Evolutionary conservation across 176 grass and related monocot species (phyloP).

Genomic region (Typha latifolia): DNA sequence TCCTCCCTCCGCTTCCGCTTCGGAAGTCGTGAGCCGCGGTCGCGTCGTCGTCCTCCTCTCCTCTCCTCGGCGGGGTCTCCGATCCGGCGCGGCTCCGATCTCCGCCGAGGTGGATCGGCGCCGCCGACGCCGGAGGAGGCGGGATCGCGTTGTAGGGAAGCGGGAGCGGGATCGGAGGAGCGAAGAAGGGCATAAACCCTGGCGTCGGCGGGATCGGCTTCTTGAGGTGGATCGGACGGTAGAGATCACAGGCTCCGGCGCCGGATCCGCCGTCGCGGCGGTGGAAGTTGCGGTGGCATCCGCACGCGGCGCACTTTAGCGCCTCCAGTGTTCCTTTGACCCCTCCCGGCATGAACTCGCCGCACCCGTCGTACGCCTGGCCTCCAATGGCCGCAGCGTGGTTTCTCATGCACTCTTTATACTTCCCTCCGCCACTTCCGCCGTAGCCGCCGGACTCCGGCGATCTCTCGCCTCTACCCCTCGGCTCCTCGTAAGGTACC

Average conservation of each 20-base stretch:
- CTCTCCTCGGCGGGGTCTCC: slow-evolving; percentile 35
- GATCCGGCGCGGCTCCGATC: slow-evolving; percentile 11
- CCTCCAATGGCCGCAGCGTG: slow-evolving; percentile 49
- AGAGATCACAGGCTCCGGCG: not conserved
- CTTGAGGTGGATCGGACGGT: not conserved
- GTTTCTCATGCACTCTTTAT: slow-evolving; percentile 48
- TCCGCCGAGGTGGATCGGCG: not conserved
- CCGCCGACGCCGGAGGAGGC: slow-evolving; percentile 2
- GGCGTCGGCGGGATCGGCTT: not conserved
- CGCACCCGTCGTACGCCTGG: slow-evolving; percentile 48
- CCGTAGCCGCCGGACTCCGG: not conserved
- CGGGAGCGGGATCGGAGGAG: slow-evolving; percentile 20
- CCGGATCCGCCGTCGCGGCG: slow-evolving; percentile 18
- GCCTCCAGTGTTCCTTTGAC: slow-evolving; percentile 11
- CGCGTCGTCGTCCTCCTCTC: slow-evolving; percentile 15
- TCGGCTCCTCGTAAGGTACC: not conserved
- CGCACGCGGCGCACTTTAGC: slow-evolving; percentile 54
- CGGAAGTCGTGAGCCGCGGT: too few species aligned
- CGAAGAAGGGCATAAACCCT: not conserved
- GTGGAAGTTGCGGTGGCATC: slow-evolving; percentile 85
- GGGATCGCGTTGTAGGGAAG: slow-evolving; percentile 1
- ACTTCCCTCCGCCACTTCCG: slow-evolving; percentile 4
- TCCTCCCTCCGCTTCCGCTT: slow-evolving; percentile 15
- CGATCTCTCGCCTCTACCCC: not conserved
- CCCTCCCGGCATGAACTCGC: slow-evolving; percentile 57